Percentiles rank a stretch among this genome's conserved stretches.
Evolutionary conservation across 2,329 filamentous ascomycete genomes (phyloP).

Genomic region (Aspergillus hiratsukae): DNA sequence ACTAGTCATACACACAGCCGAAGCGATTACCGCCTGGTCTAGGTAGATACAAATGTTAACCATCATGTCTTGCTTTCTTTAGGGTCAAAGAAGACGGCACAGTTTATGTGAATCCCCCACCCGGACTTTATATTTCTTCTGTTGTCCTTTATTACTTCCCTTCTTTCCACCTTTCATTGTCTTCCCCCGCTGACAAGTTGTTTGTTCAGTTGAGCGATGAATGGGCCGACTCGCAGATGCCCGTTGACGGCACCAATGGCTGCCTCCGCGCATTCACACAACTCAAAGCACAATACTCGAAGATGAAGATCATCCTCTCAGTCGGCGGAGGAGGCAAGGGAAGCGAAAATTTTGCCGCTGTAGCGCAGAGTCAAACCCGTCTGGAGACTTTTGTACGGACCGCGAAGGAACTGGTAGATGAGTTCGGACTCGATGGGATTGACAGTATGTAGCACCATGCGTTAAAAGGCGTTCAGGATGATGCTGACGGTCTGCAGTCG

Average conservation of each 20-base stretch:
- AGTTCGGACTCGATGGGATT: slow-evolving; percentile 68
- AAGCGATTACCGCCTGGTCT: slow-evolving; percentile 2
- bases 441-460: slow-evolving; percentile 56
- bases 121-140: not conserved
- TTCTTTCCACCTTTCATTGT: slow-evolving; percentile 14
- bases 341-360: slow-evolving; percentile 61
- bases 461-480: not conserved
- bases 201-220: slow-evolving; percentile 66
- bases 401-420: slow-evolving; percentile 62
- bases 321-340: slow-evolving; percentile 65
- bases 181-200: not conserved
- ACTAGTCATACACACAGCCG: slow-evolving; percentile 21
- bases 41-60: slow-evolving; percentile 21
- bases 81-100: slow-evolving; percentile 67
- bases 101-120: slow-evolving; percentile 61
- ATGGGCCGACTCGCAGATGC: slow-evolving; percentile 68
- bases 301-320: slow-evolving; percentile 71
- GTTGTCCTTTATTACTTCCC: slow-evolving; percentile 2
- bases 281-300: slow-evolving; percentile 65
- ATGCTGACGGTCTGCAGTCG: slow-evolving; percentile 49
- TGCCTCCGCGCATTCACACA: slow-evolving; percentile 70
- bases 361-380: slow-evolving; percentile 57
- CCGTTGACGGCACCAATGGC: slow-evolving; percentile 66
- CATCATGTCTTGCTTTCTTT: slow-evolving; percentile 16
- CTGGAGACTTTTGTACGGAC: slow-evolving; percentile 68